Conservation (phyloP, 1,284 basidiomycete species). For the Paramarasmius palmivorus region DNA sequence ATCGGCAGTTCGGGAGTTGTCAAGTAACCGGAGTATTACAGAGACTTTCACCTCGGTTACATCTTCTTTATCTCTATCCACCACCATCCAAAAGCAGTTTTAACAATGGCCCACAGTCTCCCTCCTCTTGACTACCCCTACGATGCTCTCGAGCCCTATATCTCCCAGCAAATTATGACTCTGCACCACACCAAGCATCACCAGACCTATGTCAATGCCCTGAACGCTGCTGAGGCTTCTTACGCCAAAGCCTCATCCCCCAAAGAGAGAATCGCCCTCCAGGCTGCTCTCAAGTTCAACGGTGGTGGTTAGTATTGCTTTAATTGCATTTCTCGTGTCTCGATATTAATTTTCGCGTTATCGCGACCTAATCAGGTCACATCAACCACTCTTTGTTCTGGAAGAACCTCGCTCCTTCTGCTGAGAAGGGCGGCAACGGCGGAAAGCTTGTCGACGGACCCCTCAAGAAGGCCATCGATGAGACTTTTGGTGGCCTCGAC, state of each 20-base stretch:
- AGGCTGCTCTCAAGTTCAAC: slow-evolving; percentile 30
- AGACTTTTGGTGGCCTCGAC: slow-evolving; percentile 72
- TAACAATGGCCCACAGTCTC: slow-evolving; percentile 55
- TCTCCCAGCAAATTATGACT: slow-evolving; percentile 79
- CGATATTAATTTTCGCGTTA: slow-evolving; percentile 15
- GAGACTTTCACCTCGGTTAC: no score
- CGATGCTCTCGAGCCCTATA: slow-evolving; percentile 86
- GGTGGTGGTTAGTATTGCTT: slow-evolving; percentile 49
- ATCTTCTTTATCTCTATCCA: no score
- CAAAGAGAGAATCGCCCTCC: background rate
- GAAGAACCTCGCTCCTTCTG: slow-evolving; percentile 81
- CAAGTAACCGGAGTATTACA: no score
- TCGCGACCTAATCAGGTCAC: slow-evolving; percentile 50
- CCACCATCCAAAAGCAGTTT: no score
- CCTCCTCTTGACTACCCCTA: slow-evolving; percentile 87
- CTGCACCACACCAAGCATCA: slow-evolving; percentile 91
- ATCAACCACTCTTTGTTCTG: slow-evolving; percentile 95
- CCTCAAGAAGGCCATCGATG: slow-evolving; percentile 70
- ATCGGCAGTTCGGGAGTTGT: no score
- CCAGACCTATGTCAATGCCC: slow-evolving; percentile 74
- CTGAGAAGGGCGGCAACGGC: slow-evolving; percentile 51
- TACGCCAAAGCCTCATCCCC: slow-evolving; percentile 65
- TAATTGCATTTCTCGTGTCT: background rate
- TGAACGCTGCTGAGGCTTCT: slow-evolving; percentile 76
- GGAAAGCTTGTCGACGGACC: slow-evolving; percentile 63